Base-by-base conservation (phyloP, 352 stramenopile genomes). In the Pythium plurisporium region DNA sequence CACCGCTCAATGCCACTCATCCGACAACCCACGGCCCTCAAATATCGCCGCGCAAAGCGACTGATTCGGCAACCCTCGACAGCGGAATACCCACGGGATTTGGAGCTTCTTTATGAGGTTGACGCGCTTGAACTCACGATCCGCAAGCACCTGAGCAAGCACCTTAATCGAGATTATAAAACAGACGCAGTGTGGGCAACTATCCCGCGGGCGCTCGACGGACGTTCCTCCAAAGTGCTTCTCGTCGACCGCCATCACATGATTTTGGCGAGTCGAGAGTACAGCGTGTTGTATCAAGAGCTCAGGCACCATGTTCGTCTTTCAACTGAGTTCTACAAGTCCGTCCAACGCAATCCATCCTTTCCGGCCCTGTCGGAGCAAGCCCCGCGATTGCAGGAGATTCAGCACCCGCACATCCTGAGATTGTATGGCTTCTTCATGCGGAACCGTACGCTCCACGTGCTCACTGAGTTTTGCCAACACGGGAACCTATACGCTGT, bases 381-480 rank as follows among this genome's bases (percentile, higher is more conserved):
- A 22, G 20, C 47, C 5, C 50, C 51, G 11, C 42, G 36, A 23
- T 2, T 66, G 1, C 51, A 66, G 27, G 59, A 66, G 23, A 43
- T 66, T 22, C 60, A 67, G 33, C 52, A 67, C 37, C 52, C 52
- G n/a, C 46, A 62, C 19, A 53, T 67, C 19, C 6, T 67, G 0
- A 36, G 53, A 9, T 34, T 67, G 1, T 62, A 58, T 44, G 60
- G 52, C 5, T 33, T 59, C 26, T 67, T 62, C 26, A 62, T 50
- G 46, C 46, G 46, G 17, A 58, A 59, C 23, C 52, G 41, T 2
- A 59, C 30, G 37, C 60, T 67, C 1, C 52, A 67, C 41, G 33
- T 62, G 5, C 46, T 62, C 5, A 62, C 47, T 2, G 52, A 67
- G 22, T 62, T 45, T 33, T 67, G 60, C 14, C 60, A 62, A 27